phyloP scores from a whole-genome alignment of 306 rosid genomes.

The Acacia acuminata region DNA sequence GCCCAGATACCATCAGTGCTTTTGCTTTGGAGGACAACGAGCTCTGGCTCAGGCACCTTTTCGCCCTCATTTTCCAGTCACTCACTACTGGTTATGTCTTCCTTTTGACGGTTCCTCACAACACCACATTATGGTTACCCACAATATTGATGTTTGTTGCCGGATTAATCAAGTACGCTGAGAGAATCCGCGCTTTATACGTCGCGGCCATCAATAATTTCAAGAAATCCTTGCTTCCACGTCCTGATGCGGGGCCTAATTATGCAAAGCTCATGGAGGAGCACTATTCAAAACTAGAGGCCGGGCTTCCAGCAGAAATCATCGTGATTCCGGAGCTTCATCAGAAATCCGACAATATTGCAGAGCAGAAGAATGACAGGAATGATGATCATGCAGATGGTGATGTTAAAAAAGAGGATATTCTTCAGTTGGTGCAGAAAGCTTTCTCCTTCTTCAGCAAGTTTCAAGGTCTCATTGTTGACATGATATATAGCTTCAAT shows the following conservation, averaged over 20 bases:
- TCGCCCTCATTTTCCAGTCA: background rate
- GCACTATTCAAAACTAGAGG: background rate
- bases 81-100: background rate
- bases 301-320: slow-evolving; percentile 21
- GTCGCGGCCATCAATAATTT: slow-evolving; percentile 33
- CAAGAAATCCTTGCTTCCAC: slow-evolving; percentile 23
- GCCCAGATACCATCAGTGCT: slow-evolving; percentile 15
- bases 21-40: slow-evolving; percentile 12
- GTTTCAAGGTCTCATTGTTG: background rate
- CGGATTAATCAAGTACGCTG: background rate
- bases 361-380: no score
- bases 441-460: background rate
- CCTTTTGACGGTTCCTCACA: background rate
- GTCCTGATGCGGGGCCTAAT: slow-evolving; percentile 35
- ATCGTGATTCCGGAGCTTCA: slow-evolving; percentile 3
- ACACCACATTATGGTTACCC: background rate
- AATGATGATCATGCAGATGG: no score
- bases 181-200: slow-evolving; percentile 19
- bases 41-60: background rate
- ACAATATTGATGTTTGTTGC: background rate
- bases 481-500: background rate
- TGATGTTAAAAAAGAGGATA: no score
- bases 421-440: background rate
- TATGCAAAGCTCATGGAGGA: slow-evolving; percentile 44
- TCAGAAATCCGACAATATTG: rapidly evolving